Base-by-base conservation (phyloP, 2,329 filamentous ascomycete species). In the Stromatinia cepivora region DNA sequence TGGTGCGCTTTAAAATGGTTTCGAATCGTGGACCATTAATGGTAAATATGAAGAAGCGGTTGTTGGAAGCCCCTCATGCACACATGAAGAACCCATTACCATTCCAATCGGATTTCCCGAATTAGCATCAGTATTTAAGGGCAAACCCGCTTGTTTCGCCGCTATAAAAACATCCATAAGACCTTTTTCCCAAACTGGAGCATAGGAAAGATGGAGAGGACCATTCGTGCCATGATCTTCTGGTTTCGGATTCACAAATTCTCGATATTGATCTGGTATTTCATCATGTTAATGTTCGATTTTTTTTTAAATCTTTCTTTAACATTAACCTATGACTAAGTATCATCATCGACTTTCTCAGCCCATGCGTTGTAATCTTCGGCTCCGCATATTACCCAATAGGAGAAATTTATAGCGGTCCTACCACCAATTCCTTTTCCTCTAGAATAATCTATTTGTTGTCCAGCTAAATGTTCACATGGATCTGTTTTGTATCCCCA, bases 301-400 rank as follows among this genome's bases (percentile, higher is more conserved):
- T 22, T 76, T 22, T 76, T 78, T 71, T 85, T 84, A 73, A 84
- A 86, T 0, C 84, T 80, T 4, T 77, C 70, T 69, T 85, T 81
- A 39, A 86, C 84, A 56, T 81, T 79, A 2, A 83, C 78, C 88
- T 87, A 91, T 3, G 74, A 72, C 76, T 84, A 91, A 0, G 79
- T 75, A 6, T 87, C 82, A 72, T 91, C 88, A 0, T 79, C 86
- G 0, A 86, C 84, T 2, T 84, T 71, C 0, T 81, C 78, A 0
- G 86, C 86, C 87, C 88, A 90, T 66, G 86, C 82, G 39, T 90
- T 82, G 70, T 87, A 90, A 72, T 91, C 88, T 65, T 86, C 86
- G 1, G 80, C 79, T 1, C 86, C 82, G 3, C 89, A 88, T 36
- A 84, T 73, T 4, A 81, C 84, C 76, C 81, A 89, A 20, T 84